A percentile compares a stretch with the other conserved stretches of the same genome.
Conservation (phyloP, 116 monocot species). For the Iris pallida region DNA sequence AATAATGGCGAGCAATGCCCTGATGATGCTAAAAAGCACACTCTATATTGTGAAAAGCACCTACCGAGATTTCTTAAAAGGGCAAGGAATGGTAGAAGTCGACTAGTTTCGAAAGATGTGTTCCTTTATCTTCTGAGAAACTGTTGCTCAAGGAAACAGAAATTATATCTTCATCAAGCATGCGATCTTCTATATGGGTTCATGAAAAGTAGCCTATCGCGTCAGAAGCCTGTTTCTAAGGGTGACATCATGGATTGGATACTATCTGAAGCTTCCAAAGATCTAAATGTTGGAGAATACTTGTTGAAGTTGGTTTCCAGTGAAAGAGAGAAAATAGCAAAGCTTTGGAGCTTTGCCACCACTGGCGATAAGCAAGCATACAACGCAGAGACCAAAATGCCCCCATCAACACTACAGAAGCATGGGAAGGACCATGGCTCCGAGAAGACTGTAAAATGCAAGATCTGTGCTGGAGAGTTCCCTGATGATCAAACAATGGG, state of each 20-base stretch:
- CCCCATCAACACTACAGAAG: conserved; percentile 4
- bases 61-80: conserved; percentile 79
- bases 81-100: conserved; percentile 56
- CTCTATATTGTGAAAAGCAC: conserved; percentile 87
- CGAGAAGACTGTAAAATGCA: conserved; percentile 55
- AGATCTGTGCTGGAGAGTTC: conserved; percentile 59
- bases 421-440: conserved; percentile 10
- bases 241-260: conserved; percentile 44
- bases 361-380: conserved; percentile 12
- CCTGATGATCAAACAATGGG: conserved; percentile 53
- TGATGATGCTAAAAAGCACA: conserved; percentile 55
- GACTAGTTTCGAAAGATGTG: conserved; percentile 79
- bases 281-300: conserved; percentile 51
- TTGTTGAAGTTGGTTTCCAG: conserved; percentile 67
- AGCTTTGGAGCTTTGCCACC: conserved; percentile 45
- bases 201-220: conserved; percentile 64
- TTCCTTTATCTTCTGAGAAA: conserved; percentile 54
- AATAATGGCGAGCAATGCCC: conserved; percentile 43
- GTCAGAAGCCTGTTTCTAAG: conserved; percentile 32
- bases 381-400: conserved; percentile 20
- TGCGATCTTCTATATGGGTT: conserved; percentile 69
- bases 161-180: conserved; percentile 71
- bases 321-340: conserved; percentile 61
- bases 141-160: conserved; percentile 68
- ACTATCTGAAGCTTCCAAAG: conserved; percentile 62